Base-by-base conservation (phyloP, 2,329 filamentous ascomycete genomes). In the Claviceps citrina region DNA sequence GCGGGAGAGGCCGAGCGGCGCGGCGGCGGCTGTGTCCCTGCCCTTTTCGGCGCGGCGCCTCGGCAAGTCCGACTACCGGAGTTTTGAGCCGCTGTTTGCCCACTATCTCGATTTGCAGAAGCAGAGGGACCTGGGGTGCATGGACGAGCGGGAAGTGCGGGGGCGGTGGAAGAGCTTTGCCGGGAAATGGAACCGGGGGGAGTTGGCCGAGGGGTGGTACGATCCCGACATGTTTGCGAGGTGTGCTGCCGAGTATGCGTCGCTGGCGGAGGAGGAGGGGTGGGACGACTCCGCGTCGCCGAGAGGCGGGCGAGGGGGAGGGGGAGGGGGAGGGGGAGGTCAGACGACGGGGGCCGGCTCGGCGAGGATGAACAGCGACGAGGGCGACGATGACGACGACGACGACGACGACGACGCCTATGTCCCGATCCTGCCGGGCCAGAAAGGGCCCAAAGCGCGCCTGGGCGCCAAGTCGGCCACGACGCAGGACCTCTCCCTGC, bases 121-220 rank as follows among this genome's bases (percentile, higher is more conserved):
- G 62, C 69, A 76, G 30, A 70, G 82, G 31, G 63, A 79, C 39
- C 63, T 93, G 1, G 68, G 77, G 15, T 70, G 73, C 8, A 66
- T 96, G 48, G 71, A 76, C 41, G 78, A 84, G 46, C 70, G 73
- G n/a, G 87, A 95, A 56, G 61, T 78, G 1, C 80, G 71, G 47
- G 86, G 87, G 1, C 68, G 89, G 41, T 98, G 89, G 86, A 94
- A 94, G 69, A 89, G 85, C 56, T 98, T 96, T 52, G 58, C 89
- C 10, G 69, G 73, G 4, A 89, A 86, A 67, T 98, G 91, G 89
- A 98, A 98, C 64, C 74, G 76, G 51, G 81, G 78, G 54, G 84
- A 89, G 62, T 67, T 96, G 46, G 81, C 83, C 4, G 81, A 89
- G 58, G 84, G 84, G 35, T 98, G 89, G 89, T 98, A 96, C 60